Conservation (phyloP, 2,329 filamentous ascomycete species). For the Penicillium italicum region DNA sequence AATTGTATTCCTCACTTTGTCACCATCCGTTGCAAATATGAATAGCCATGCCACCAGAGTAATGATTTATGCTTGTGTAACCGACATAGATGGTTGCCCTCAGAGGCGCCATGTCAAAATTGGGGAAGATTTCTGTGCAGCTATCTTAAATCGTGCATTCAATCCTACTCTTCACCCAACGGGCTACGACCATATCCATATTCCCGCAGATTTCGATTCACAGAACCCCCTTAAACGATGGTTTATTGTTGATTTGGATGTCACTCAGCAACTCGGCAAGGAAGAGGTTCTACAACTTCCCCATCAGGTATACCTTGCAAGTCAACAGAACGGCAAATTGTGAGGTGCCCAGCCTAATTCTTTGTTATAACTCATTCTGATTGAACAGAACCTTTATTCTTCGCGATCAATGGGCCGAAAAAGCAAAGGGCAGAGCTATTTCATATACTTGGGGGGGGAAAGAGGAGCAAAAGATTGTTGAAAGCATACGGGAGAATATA, state of each 20-base stretch:
- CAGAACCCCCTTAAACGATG: constrained; percentile 14
- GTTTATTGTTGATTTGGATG: constrained; percentile 21
- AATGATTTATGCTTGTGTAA: constrained; percentile 16
- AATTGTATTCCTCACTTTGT: neutral
- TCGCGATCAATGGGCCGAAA: too few relatives aligned
- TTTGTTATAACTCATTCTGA: too few relatives aligned
- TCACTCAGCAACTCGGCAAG: constrained; percentile 6
- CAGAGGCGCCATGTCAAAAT: constrained; percentile 18
- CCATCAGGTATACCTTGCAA: constrained; percentile 20
- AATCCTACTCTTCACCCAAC: constrained; percentile 11
- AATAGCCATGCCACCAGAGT: constrained; percentile 6
- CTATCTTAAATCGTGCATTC: constrained; percentile 14
- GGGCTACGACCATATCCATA: constrained; percentile 21
- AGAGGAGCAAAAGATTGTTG: too few relatives aligned
- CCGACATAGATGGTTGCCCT: constrained; percentile 20
- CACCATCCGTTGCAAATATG: neutral
- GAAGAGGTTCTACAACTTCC: constrained; percentile 15
- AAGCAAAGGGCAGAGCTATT: too few relatives aligned
- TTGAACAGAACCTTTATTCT: too few relatives aligned
- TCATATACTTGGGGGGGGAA: too few relatives aligned
- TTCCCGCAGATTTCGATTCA: constrained; percentile 21
- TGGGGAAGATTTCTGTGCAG: constrained; percentile 12
- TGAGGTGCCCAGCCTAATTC: neutral
- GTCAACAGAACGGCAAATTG: constrained; percentile 18
- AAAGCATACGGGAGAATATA: too few relatives aligned